Conservation (phyloP, 2,329 filamentous ascomycete species). For the Pseudogymnoascus sp. region DNA sequence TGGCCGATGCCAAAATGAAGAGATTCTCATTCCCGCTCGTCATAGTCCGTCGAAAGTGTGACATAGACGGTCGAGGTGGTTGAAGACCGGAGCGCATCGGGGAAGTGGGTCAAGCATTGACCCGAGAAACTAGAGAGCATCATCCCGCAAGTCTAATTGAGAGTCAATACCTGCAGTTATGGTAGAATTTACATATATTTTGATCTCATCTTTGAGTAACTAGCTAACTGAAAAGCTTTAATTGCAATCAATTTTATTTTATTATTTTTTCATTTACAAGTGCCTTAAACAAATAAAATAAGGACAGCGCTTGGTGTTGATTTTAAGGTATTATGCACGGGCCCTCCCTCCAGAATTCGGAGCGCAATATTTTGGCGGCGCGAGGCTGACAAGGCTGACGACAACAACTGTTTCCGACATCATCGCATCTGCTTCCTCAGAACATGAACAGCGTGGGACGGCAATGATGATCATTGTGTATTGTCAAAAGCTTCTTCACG, state of each 20-base stretch:
- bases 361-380: not conserved
- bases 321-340: not conserved
- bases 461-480: not conserved
- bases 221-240: not conserved
- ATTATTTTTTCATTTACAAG: too few species aligned
- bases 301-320: too few species aligned
- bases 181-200: not conserved
- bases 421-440: not conserved
- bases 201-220: not conserved
- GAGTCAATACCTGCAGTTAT: too few species aligned
- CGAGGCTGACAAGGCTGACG: constrained; percentile 1
- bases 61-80: not conserved
- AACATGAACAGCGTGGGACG: not conserved
- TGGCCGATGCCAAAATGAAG: constrained; percentile 8
- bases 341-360: not conserved
- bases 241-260: too few species aligned
- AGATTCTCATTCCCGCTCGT: not conserved
- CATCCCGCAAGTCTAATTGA: not conserved
- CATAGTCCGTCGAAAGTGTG: not conserved
- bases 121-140: not conserved
- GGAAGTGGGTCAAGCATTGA: not conserved
- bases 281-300: too few species aligned
- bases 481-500: not conserved
- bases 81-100: not conserved
- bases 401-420: not conserved